These are phyloP conservation scores for Oryza punctata DNA, from an alignment of 176 grass and related monocot genomes.

Conservation along the genomic window DNA sequence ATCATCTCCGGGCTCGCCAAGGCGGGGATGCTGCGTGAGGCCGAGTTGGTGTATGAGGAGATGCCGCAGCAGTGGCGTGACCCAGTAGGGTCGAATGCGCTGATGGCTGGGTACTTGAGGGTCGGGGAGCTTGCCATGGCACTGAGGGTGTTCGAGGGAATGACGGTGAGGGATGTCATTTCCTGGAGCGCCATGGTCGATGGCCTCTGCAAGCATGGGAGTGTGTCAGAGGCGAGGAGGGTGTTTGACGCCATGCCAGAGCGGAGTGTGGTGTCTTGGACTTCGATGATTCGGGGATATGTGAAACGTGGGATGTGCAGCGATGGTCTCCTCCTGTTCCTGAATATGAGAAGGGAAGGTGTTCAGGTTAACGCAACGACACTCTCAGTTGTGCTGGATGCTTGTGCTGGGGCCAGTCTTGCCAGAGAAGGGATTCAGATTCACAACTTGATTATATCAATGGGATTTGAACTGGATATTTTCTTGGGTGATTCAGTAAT, in stretches of 20 bases:
- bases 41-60: slow-evolving; percentile 43
- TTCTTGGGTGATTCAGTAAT: slow-evolving; percentile 64
- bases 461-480: slow-evolving; percentile 47
- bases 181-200: slow-evolving; percentile 68
- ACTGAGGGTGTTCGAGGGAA: slow-evolving; percentile 48
- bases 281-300: slow-evolving; percentile 70
- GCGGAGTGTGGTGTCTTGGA: slow-evolving; percentile 77
- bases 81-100: slow-evolving; percentile 54
- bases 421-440: slow-evolving; percentile 64
- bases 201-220: slow-evolving; percentile 62
- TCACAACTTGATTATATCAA: slow-evolving; percentile 54
- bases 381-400: slow-evolving; percentile 63
- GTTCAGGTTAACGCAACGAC: slow-evolving; percentile 50
- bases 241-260: slow-evolving; percentile 67
- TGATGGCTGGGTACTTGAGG: slow-evolving; percentile 56
- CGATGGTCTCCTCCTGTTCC: slow-evolving; percentile 63
- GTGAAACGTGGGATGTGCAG: slow-evolving; percentile 43
- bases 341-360: slow-evolving; percentile 56
- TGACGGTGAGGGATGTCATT: slow-evolving; percentile 54
- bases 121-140: slow-evolving; percentile 56
- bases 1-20: slow-evolving; percentile 60
- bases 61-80: slow-evolving; percentile 52
- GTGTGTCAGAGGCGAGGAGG: slow-evolving; percentile 45
- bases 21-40: slow-evolving; percentile 60
- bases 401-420: slow-evolving; percentile 45